A percentile compares a stretch with the other conserved stretches of the same genome.
Conservation (phyloP, 140 eudicot species). For the Stevia rebaudiana region DNA sequence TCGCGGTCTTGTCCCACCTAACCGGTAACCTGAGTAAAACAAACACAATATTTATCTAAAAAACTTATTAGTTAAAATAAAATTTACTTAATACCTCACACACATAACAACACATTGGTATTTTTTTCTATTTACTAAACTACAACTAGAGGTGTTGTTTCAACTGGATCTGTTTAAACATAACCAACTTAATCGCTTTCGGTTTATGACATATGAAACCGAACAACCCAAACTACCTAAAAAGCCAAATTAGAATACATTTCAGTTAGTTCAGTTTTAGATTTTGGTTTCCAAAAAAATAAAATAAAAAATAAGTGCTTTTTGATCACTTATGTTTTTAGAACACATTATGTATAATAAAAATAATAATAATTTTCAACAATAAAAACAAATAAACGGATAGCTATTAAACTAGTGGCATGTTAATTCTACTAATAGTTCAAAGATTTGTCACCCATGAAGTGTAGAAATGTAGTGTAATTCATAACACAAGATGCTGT, state of each 20-base stretch:
- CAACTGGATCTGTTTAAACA: background rate
- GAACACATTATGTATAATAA: too few relatives aligned
- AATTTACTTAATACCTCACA: background rate
- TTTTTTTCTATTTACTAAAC: background rate
- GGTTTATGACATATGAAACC: background rate
- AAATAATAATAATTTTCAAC: too few relatives aligned
- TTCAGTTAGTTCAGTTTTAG: background rate
- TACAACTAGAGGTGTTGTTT: background rate
- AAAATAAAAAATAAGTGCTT: too few relatives aligned
- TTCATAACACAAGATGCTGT: background rate
- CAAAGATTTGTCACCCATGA: too few relatives aligned
- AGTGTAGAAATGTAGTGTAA: background rate
- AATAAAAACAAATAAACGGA: too few relatives aligned
- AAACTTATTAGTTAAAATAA: background rate
- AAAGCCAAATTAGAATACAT: background rate
- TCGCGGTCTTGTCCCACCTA: constrained; percentile 90
- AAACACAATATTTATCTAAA: background rate
- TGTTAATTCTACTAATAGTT: too few relatives aligned
- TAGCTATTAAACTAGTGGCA: too few relatives aligned
- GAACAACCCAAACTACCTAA: background rate
- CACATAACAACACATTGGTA: background rate
- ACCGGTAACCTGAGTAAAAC: constrained; percentile 70
- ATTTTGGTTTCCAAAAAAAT: background rate
- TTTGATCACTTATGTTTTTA: too few relatives aligned
- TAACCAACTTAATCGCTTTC: background rate